Percentiles rank a stretch among this genome's conserved stretches.
Evolutionary conservation across 2,329 filamentous ascomycete genomes (phyloP).

Genomic region (Sporothrix brunneoviolacea): DNA sequence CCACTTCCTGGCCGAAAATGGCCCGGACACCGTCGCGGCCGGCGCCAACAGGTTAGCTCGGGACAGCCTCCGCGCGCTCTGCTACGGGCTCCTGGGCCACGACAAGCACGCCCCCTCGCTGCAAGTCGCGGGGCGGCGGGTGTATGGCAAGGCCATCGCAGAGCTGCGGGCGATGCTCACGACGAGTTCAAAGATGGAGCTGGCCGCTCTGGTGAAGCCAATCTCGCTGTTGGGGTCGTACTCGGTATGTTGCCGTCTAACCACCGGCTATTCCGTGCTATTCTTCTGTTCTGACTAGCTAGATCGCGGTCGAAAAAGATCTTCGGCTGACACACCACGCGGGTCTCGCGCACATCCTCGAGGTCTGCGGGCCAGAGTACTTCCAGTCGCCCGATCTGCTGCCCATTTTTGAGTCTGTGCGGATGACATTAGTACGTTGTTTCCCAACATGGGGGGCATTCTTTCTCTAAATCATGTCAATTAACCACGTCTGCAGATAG

Average conservation of each 20-base stretch:
- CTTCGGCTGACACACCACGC: conserved; percentile 23
- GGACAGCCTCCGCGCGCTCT: conserved; percentile 19
- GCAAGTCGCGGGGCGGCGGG: conserved; percentile 12
- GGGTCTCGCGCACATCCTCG: conserved; percentile 23
- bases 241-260: conserved; percentile 4
- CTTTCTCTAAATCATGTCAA: background rate
- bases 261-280: too few relatives aligned
- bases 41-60: conserved; percentile 12
- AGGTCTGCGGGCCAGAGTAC: conserved; percentile 21
- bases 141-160: conserved; percentile 15
- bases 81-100: conserved; percentile 19
- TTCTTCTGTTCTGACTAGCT: background rate
- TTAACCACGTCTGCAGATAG: too few relatives aligned
- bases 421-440: conserved; percentile 19
- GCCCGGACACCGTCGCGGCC: background rate
- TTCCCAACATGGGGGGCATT: background rate
- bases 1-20: conserved; percentile 16
- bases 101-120: conserved; percentile 16
- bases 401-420: conserved; percentile 22
- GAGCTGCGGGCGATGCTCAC: conserved; percentile 12
- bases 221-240: conserved; percentile 20
- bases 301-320: conserved; percentile 23
- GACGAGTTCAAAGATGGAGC: conserved; percentile 10
- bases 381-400: conserved; percentile 22
- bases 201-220: conserved; percentile 18